These are phyloP conservation scores for Hirsutella thompsonii DNA, from an alignment of 2,329 filamentous ascomycete species.

Conservation along the genomic window DNA sequence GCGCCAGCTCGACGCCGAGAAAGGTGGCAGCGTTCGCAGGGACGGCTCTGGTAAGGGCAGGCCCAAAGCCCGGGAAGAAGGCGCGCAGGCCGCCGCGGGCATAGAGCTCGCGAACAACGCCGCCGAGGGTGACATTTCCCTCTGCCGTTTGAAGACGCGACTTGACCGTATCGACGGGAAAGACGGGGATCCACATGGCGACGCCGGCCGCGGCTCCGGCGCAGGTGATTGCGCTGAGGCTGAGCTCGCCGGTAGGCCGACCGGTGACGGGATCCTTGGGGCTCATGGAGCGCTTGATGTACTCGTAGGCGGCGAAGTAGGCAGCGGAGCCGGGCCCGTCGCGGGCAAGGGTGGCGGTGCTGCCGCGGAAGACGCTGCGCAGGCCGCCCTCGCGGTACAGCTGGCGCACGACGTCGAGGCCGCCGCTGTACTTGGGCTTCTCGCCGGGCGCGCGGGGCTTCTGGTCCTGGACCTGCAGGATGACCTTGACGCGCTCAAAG, in stretches of 20 bases:
- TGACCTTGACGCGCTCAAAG: constrained; percentile 97
- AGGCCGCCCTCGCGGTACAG: constrained; percentile 86
- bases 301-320: constrained; percentile 96
- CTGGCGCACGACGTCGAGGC: constrained; percentile 81
- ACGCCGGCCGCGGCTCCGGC: constrained; percentile 86
- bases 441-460: constrained; percentile 78
- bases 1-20: constrained; percentile 69
- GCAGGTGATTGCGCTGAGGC: constrained; percentile 67
- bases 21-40: constrained; percentile 97
- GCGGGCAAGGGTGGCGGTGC: constrained; percentile 78
- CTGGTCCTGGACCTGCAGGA: constrained; percentile 94
- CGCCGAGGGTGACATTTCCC: constrained; percentile 66
- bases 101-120: constrained; percentile 75
- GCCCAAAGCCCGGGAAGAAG: constrained; percentile 95
- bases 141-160: constrained; percentile 83
- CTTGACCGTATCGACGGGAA: constrained; percentile 96
- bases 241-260: constrained; percentile 63
- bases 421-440: constrained; percentile 83
- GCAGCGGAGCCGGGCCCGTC: constrained; percentile 88
- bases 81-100: constrained; percentile 70
- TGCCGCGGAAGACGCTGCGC: constrained; percentile 84
- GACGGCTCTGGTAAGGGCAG: constrained; percentile 82
- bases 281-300: constrained; percentile 78
- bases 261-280: constrained; percentile 66
- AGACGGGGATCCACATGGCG: constrained; percentile 99